Evolutionary conservation across 768 basidiomycete genomes (phyloP).

Genomic region (Tulasnella sp.): DNA sequence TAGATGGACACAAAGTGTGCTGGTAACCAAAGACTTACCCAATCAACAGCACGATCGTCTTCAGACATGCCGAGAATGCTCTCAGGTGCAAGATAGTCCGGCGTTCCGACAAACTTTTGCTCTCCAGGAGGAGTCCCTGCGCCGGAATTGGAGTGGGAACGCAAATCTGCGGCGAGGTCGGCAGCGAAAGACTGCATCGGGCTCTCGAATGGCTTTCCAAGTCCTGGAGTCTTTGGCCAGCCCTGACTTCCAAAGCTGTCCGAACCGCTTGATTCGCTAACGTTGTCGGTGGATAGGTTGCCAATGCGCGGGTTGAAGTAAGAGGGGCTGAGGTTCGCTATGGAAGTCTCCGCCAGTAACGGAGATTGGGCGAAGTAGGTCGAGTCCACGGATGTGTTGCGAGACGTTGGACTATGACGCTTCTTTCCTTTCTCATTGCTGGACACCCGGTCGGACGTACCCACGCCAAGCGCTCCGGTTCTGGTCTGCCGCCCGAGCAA

Average conservation of each 20-base stretch:
- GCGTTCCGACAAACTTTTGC: constrained; percentile 95
- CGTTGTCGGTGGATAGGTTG: constrained; percentile 74
- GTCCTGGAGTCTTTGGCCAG: constrained; percentile 44
- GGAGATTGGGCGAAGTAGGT: constrained; percentile 51
- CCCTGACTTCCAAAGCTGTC: constrained; percentile 60
- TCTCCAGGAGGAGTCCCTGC: constrained; percentile 73
- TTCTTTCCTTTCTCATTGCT: constrained; percentile 90
- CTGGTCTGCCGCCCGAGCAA: constrained; percentile 94
- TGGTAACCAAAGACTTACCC: constrained; percentile 55
- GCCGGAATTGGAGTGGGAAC: constrained; percentile 70
- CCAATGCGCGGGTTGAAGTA: constrained; percentile 71
- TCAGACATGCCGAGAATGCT: constrained; percentile 92
- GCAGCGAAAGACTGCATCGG: constrained; percentile 83
- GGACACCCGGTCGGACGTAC: constrained; percentile 71
- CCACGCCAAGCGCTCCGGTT: constrained; percentile 45
- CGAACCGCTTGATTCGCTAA: constrained; percentile 82
- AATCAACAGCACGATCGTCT: constrained; percentile 94
- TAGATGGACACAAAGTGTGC: constrained; percentile 29
- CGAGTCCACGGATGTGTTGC: constrained; percentile 52
- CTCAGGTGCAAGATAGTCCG: constrained; percentile 95
- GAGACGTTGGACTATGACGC: constrained; percentile 63
- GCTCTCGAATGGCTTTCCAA: constrained; percentile 56
- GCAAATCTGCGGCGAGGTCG: constrained; percentile 76
- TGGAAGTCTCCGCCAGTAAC: constrained; percentile 55
- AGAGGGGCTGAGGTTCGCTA: constrained; percentile 56